Base-by-base conservation (phyloP, 352 stramenopile species). In the Globisporangium solare region DNA sequence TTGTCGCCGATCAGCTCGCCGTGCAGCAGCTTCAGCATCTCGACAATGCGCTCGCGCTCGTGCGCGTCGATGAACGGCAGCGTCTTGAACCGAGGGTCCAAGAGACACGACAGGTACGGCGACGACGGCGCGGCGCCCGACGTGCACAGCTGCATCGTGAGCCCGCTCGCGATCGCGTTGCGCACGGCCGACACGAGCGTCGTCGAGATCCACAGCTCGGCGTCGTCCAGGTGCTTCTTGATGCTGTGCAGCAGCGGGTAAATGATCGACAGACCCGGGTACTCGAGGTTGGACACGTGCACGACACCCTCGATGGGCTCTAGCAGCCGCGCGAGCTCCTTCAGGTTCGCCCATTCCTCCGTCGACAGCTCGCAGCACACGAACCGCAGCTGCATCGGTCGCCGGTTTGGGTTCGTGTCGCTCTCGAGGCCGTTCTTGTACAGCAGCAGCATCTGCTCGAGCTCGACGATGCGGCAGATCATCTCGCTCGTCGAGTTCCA, bases 401-500 rank as follows among this genome's bases (percentile, higher is more conserved):
- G 68, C 8, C 81, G 73, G 42, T 77, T 80, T 40, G 81, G 76
- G n/a, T 76, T 87, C 10, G 71, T 83, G 61, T 91, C 81, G 50
- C 74, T 79, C 48, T 91, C 81, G 3, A 91, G 56, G n/a, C 79
- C 82, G 32, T 67, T 83, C 63, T 89, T 91, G 66, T 91, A 91
- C 1, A 79, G 74, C 56, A 86, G 49, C 17, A 91, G 54, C 73
- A 87, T 86, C 6, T 71, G 61, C 59, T 91, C 76, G n/a, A 91
- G 55, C 61, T 91, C 73, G 13, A 91, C 81, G 52, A 91, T 88
- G 18, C 81, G 73, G 59, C 76, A 86, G 51, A 91, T 87, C 81
- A 91, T 91, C 53, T 87, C 73, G 2, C 73, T 84, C 7, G 76
- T 89, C 45, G 81, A 88, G 53, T 89, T 91, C 80, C 80, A 91